phyloP scores from a whole-genome alignment of 257 asterid species.

The Salvia miltiorrhiza region DNA sequence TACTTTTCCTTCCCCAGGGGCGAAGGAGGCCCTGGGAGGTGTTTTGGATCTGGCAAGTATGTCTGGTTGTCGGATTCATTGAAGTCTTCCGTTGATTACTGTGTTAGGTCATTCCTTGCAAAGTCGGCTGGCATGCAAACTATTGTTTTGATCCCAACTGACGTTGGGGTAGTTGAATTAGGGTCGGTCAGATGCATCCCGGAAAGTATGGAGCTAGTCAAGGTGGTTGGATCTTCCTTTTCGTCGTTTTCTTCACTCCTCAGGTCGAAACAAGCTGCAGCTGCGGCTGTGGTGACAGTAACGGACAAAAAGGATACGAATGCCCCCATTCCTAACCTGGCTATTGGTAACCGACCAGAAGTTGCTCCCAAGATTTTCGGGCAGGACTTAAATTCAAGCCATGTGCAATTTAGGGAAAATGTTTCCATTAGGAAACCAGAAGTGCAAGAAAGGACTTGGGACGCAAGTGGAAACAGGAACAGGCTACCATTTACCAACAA shows the following conservation, averaged over 20 bases:
- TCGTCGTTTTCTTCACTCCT: slow-evolving; percentile 42
- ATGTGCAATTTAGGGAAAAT: slow-evolving; percentile 42
- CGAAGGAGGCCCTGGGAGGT: slow-evolving; percentile 87
- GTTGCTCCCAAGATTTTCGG: slow-evolving; percentile 59
- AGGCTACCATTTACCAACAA: slow-evolving; percentile 33
- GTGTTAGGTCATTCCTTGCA: slow-evolving; percentile 79
- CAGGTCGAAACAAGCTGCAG: slow-evolving; percentile 46
- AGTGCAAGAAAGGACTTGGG: slow-evolving; percentile 36
- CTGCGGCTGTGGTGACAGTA: slow-evolving; percentile 24
- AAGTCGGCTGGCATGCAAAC: slow-evolving; percentile 89
- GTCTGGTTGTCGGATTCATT: slow-evolving; percentile 64
- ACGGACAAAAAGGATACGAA: slow-evolving; percentile 36
- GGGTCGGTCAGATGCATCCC: slow-evolving; percentile 80
- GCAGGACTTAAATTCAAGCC: slow-evolving; percentile 49
- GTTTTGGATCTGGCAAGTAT: slow-evolving; percentile 62
- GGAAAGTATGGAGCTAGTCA: slow-evolving; percentile 56
- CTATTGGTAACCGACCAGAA: slow-evolving; percentile 31
- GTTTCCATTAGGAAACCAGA: slow-evolving; percentile 36
- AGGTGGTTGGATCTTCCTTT: slow-evolving; percentile 52
- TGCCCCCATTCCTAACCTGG: slow-evolving; percentile 28
- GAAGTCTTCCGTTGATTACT: slow-evolving; percentile 48
- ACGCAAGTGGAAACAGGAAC: slow-evolving; percentile 34
- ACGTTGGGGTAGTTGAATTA: slow-evolving; percentile 83
- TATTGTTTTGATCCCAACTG: slow-evolving; percentile 79
- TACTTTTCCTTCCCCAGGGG: slow-evolving; percentile 83